Evolutionary conservation across 495 filamentous ascomycete genomes (phyloP), one percentile per base, ranked within the genome.

Genomic region (Aspergillus cristatus): DNA sequence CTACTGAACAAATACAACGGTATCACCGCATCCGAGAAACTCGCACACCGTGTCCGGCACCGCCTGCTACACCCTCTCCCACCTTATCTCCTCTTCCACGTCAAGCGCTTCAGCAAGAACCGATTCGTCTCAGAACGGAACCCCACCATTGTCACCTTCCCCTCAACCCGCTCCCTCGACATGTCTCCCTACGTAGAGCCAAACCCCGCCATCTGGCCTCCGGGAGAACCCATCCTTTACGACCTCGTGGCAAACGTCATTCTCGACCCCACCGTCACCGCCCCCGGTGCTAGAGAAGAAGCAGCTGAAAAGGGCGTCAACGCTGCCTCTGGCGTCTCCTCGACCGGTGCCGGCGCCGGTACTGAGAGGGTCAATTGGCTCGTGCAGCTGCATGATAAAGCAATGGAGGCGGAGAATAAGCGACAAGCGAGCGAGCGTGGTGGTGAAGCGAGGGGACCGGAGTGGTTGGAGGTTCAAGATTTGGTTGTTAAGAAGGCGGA

Each of bases 171-270:
- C 40, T 79, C 76, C 17, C 75, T 99, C 12, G 86, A 99, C 53
- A 79, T 95, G 68, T 72, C 77, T 3, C 87, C 86, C 0, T 99
- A 90, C 50, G 86, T 95, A 17, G 79, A 89, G 43, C 84, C 84
- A 3, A 79, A 81, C 38, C 77, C 80, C 0, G 46, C 64, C 0
- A 25, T 74, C 11, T 72, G 75, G 51, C 63, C 76, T 1, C 74
- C 75, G 0, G 79, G 83, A 7, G 89, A 94, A 53, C 88, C 90
- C 6, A 85, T 97, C 46, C 79, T 84, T 69, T 99, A 97, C 55
- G 93, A 99, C 55, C 76, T 99, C 5, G 89, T 97, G 1, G 88
- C 91, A 24, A 97, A 97, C 58, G 82, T 99, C 40, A 91, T 88
- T 39, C 62, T 71, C 20, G 67, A 71, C 46, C 62, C 67, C 24